phyloP scores from a whole-genome alignment of 1,284 basidiomycete species.

The Ceratobasidium papillatum region DNA sequence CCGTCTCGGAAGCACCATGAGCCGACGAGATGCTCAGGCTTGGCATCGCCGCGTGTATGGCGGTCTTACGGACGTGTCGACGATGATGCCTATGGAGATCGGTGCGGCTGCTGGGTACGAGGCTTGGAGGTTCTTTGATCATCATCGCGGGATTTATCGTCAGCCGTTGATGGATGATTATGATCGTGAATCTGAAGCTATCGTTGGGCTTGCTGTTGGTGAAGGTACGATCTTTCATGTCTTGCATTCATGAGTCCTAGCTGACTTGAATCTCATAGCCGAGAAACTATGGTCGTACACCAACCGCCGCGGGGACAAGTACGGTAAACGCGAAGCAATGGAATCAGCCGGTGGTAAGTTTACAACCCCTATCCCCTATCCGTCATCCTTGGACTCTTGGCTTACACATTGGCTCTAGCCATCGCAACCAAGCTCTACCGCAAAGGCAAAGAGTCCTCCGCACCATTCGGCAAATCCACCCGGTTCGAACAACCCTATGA shows the following conservation, averaged over 20 bases:
- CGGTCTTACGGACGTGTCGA: constrained; percentile 54
- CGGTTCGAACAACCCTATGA: constrained; percentile 24
- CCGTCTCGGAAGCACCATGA: constrained; percentile 57
- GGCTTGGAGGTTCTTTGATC: constrained; percentile 42
- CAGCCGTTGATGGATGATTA: constrained; percentile 42
- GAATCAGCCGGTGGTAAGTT: constrained; percentile 61
- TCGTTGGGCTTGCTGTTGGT: constrained; percentile 45
- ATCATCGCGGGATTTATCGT: constrained; percentile 43
- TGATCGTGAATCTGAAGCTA: constrained; percentile 44
- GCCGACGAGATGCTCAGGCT: constrained; percentile 62
- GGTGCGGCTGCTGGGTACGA: constrained; percentile 47
- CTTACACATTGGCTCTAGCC: not conserved
- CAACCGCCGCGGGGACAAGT: constrained; percentile 56
- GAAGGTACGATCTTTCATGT: constrained; percentile 40
- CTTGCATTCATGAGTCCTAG: constrained; percentile 41
- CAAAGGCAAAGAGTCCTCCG: constrained; percentile 4
- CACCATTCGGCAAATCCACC: not conserved
- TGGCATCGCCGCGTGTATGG: constrained; percentile 70
- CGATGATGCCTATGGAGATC: constrained; percentile 49
- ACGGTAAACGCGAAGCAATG: constrained; percentile 58
- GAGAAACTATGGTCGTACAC: constrained; percentile 57
- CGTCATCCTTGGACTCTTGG: constrained; percentile 43
- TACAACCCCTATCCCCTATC: not conserved
- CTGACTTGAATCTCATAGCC: constrained; percentile 23
- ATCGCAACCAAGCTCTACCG: constrained; percentile 26